Conservation (phyloP, 2,329 filamentous ascomycete species). For the Dactylellina sp. region DNA sequence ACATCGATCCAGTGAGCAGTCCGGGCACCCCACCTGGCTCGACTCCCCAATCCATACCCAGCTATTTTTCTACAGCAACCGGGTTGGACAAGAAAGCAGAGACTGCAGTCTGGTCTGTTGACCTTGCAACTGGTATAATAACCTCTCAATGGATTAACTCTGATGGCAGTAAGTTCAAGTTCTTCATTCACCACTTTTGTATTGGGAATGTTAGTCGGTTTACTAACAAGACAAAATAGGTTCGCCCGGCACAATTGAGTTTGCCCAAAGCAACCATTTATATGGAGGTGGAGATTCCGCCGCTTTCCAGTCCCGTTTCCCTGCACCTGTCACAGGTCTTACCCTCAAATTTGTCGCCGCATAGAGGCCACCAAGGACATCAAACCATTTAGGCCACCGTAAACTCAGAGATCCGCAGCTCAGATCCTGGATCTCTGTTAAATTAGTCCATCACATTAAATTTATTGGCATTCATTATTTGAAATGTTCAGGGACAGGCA, state of each 20-base stretch:
- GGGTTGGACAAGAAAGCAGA: constrained; percentile 13
- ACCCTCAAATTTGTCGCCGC: constrained; percentile 12
- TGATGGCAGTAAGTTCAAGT: constrained; percentile 8
- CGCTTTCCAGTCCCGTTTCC: constrained; percentile 9
- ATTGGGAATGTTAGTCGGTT: background rate
- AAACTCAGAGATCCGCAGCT: too few species aligned
- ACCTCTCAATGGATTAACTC: constrained; percentile 10
- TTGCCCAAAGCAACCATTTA: constrained; percentile 8
- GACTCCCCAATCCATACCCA: constrained; percentile 20
- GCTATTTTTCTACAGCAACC: constrained; percentile 7
- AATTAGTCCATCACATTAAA: too few species aligned
- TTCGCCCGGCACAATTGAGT: constrained; percentile 5
- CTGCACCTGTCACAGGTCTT: constrained; percentile 5
- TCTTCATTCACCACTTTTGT: background rate
- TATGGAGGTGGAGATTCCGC: constrained; percentile 8
- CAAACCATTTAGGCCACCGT: background rate
- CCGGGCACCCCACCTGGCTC: constrained; percentile 12
- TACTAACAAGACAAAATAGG: constrained; percentile 3
- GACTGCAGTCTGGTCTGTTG: constrained; percentile 15
- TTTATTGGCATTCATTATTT: too few species aligned
- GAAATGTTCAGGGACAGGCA: too few species aligned
- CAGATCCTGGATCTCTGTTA: too few species aligned
- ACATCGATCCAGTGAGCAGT: constrained; percentile 17
- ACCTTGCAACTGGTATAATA: constrained; percentile 5
- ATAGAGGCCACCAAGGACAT: background rate